phyloP scores from a whole-genome alignment of 1,284 basidiomycete species.

The Athelia psychrophila region DNA sequence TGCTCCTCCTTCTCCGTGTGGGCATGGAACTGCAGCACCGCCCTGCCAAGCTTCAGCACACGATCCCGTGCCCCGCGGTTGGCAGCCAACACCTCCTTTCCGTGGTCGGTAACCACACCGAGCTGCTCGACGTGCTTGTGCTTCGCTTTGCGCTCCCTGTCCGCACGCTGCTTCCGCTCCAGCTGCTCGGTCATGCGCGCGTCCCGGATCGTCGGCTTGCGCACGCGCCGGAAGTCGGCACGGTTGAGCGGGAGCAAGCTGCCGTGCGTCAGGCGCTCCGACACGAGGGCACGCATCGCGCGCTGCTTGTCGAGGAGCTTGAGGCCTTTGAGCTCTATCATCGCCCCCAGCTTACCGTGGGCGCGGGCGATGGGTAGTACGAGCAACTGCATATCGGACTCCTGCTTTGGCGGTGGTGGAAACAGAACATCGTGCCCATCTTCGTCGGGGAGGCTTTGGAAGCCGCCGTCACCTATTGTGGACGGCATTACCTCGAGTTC shows the following conservation, averaged over 20 bases:
- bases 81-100: conserved; percentile 67
- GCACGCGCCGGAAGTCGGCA: conserved; percentile 84
- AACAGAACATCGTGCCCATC: conserved; percentile 30
- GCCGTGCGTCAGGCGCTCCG: conserved; percentile 86
- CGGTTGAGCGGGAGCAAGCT: conserved; percentile 92
- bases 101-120: conserved; percentile 84
- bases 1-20: conserved; percentile 98
- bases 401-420: neutral
- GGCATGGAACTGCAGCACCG: conserved; percentile 85
- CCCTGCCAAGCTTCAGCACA: conserved; percentile 79
- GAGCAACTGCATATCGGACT: conserved; percentile 16
- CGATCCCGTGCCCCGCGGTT: conserved; percentile 74
- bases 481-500: conserved; percentile 87
- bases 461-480: conserved; percentile 77
- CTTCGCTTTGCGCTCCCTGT: conserved; percentile 92
- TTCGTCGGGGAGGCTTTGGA: conserved; percentile 45
- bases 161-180: conserved; percentile 89
- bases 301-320: conserved; percentile 90
- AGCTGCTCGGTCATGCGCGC: conserved; percentile 88
- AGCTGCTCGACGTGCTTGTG: conserved; percentile 97
- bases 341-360: conserved; percentile 82
- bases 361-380: conserved; percentile 53
- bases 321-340: conserved; percentile 95
- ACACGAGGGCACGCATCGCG: conserved; percentile 80
- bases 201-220: conserved; percentile 88